phyloP scores from a whole-genome alignment of 1,139 yeast genomes.

The Scheffersomyces titani region DNA sequence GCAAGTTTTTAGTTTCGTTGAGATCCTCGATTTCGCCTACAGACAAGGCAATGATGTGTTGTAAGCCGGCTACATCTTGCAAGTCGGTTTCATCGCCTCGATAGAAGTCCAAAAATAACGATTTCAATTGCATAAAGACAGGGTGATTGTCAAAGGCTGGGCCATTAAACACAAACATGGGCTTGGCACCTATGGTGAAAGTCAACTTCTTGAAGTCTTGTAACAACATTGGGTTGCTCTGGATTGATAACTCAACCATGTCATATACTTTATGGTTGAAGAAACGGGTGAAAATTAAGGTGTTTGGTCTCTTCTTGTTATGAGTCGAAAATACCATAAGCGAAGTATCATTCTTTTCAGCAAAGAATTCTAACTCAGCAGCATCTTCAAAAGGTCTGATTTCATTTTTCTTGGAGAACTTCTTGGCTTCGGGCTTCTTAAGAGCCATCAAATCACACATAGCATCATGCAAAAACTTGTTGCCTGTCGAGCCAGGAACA shows the following conservation, averaged over 20 bases:
- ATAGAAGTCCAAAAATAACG: conserved; percentile 87
- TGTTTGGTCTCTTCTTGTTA: conserved; percentile 93
- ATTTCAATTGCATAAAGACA: conserved; percentile 79
- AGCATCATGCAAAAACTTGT: conserved; percentile 80
- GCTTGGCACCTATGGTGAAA: conserved; percentile 87
- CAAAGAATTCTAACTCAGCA: conserved; percentile 81
- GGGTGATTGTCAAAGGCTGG: conserved; percentile 91
- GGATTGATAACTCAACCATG: conserved; percentile 86
- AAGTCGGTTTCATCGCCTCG: conserved; percentile 82
- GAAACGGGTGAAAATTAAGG: conserved; percentile 83
- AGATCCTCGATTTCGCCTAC: conserved; percentile 79
- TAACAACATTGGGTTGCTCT: conserved; percentile 67
- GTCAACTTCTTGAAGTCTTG: conserved; percentile 80
- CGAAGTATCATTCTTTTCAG: conserved; percentile 92
- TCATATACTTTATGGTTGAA: conserved; percentile 90
- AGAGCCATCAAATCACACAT: conserved; percentile 88
- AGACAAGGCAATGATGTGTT: conserved; percentile 82
- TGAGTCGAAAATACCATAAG: conserved; percentile 78
- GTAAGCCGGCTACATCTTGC: conserved; percentile 94
- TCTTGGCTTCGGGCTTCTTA: conserved; percentile 88
- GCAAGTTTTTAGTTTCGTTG: conserved; percentile 52
- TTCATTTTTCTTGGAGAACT: conserved; percentile 86
- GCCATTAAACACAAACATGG: conserved; percentile 93
- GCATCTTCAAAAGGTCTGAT: conserved; percentile 93
- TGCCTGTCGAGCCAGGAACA: conserved; percentile 85